Evolutionary conservation across 139 green algal genomes (phyloP).

Genomic region (Tetratostichococcus sp.): DNA sequence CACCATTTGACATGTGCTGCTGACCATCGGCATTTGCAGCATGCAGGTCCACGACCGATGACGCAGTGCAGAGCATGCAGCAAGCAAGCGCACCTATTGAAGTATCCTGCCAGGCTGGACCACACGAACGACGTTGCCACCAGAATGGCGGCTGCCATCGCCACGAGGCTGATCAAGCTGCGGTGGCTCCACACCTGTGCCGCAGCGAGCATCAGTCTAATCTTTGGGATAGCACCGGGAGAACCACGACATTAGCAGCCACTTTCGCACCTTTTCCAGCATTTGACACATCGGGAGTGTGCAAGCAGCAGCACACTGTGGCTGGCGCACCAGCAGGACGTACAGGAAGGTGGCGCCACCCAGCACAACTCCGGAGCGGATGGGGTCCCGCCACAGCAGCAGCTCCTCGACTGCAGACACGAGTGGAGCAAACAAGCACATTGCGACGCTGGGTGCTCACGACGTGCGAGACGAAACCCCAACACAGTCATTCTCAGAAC

Average conservation of each 20-base stretch:
- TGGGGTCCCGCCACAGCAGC: conserved; percentile 49
- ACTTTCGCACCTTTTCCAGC: neutral
- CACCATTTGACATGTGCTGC: too few relatives aligned
- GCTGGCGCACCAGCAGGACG: conserved; percentile 22
- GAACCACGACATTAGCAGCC: neutral
- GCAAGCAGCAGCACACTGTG: neutral
- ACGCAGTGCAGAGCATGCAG: too few relatives aligned
- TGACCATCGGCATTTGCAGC: too few relatives aligned
- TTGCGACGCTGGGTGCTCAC: neutral
- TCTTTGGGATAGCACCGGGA: neutral
- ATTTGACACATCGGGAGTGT: too few relatives aligned
- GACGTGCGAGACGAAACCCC: neutral
- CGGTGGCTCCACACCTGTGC: conserved; percentile 14
- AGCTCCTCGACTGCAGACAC: conserved; percentile 45
- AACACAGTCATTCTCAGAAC: neutral
- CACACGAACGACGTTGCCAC: conserved; percentile 33
- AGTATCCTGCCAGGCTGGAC: conserved; percentile 26
- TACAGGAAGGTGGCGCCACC: conserved; percentile 32
- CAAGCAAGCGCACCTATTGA: neutral
- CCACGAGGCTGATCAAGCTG: conserved; percentile 21
- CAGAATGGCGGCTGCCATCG: conserved; percentile 17
- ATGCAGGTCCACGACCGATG: too few relatives aligned
- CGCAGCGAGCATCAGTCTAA: neutral
- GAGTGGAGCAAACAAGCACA: neutral
- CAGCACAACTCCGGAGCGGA: conserved; percentile 33